phyloP scores from a whole-genome alignment of 2,329 filamentous ascomycete species.

The Ophiosphaerella herpotricha region DNA sequence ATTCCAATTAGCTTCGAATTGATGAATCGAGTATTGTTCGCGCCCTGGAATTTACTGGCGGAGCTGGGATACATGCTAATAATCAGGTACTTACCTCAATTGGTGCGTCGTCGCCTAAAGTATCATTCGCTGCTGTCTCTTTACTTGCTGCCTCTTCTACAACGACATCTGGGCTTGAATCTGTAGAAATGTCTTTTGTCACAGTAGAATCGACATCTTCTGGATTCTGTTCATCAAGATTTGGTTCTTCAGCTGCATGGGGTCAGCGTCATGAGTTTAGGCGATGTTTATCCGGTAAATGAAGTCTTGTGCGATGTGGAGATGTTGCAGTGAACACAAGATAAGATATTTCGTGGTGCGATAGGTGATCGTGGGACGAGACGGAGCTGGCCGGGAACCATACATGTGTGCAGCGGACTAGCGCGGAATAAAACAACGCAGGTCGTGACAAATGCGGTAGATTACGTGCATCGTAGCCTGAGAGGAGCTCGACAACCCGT shows the following conservation, averaged over 20 bases:
- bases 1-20: no score
- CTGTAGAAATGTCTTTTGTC: conserved; percentile 8
- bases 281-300: neutral
- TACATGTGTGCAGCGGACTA: conserved; percentile 15
- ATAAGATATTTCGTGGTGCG: conserved; percentile 5
- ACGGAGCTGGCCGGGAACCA: conserved; percentile 18
- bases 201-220: conserved; percentile 10
- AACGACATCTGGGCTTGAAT: conserved; percentile 10
- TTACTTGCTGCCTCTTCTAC: conserved; percentile 9
- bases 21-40: no score
- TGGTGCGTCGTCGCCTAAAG: no score
- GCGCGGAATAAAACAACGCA: conserved; percentile 25
- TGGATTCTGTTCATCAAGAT: neutral
- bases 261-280: conserved; percentile 8
- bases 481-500: conserved; percentile 18
- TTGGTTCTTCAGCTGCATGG: conserved; percentile 6
- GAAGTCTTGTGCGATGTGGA: neutral
- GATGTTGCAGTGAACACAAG: neutral
- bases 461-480: conserved; percentile 35
- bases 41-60: no score
- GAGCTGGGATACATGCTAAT: no score
- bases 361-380: neutral
- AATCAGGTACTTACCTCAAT: no score
- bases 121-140: conserved; percentile 1
- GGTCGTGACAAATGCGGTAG: conserved; percentile 24